Evolutionary conservation across 2,329 filamentous ascomycete genomes (phyloP), one percentile per base, ranked within the genome.

Genomic region (Penicillium sp.): DNA sequence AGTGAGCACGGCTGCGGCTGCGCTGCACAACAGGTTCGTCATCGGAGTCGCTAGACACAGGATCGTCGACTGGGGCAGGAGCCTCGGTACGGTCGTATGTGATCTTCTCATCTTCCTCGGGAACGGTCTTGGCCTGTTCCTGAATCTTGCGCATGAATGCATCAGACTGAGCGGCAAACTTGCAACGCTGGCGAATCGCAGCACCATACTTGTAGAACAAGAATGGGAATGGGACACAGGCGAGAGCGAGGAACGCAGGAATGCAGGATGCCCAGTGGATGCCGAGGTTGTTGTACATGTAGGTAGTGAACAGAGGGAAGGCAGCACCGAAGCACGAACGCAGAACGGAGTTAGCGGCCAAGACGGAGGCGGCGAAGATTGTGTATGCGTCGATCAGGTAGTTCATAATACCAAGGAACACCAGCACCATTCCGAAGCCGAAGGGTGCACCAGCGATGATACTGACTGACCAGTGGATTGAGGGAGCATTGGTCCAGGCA

Each of bases 101-200:
- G 31, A 68, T 65, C 22, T 66, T 57, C 35, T 63, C 58, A 39
- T 68, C 63, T 8, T 69, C 63, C 14, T 54, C 56, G 13, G 57
- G 49, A 8, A 54, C 39, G 13, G 56, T 45, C 37, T 56, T 60
- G 14, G 59, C 59, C 52, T 69, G 65, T 24, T 71, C 66, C 55
- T 71, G 64, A 57, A 74, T 66, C 57, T 69, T 72, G 54, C 69
- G 71, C 66, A 75, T 70, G 60, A 75, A 75, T 5, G 70, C 72
- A 5, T 72, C 70, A 4, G 69, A 71, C 54, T 70, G 63, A 31
- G 68, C 65, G 29, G 65, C 62, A 52, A 66, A 67, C 59, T 66
- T 66, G 64, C 65, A 67, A 33, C 65, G 60, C 14, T 45, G 54
- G 46, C 65, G 64, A 45, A 67, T 66, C 9, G 60, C 48, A 19